Evolutionary conservation across 1,139 yeast species (phyloP).

Genomic region (Sugiyamaella xylanicola): DNA sequence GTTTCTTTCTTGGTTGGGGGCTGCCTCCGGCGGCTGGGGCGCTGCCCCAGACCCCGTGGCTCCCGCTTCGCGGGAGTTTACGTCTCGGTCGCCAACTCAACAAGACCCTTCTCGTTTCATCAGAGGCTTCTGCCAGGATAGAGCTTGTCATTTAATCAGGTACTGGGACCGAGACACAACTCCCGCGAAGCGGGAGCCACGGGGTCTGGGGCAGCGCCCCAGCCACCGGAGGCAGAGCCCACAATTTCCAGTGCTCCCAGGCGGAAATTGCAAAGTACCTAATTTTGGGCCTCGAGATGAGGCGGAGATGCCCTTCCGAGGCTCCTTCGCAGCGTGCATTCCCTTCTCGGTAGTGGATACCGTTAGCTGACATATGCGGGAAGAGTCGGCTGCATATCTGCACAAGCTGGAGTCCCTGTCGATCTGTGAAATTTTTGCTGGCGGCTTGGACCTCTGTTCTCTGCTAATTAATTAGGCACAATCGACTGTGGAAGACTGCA

Average conservation of each 20-base stretch:
- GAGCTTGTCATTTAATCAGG: too few species aligned
- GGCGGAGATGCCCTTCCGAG: not conserved
- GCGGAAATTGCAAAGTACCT: not conserved
- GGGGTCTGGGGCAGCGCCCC: not conserved
- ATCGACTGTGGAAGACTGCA: too few species aligned
- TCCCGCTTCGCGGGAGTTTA: not conserved
- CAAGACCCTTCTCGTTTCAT: too few species aligned
- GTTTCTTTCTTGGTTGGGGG: constrained; percentile 6
- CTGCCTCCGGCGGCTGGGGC: constrained; percentile 15
- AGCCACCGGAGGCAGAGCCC: not conserved
- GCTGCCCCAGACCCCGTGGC: constrained; percentile 6
- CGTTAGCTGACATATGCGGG: constrained; percentile 5
- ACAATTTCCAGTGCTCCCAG: too few species aligned
- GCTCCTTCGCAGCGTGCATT: not conserved
- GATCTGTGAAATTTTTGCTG: constrained; percentile 2
- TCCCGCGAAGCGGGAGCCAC: not conserved
- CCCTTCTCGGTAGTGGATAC: not conserved
- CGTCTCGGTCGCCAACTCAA: too few species aligned
- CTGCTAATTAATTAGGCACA: too few species aligned
- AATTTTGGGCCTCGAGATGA: not conserved
- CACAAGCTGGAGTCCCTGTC: constrained; percentile 1
- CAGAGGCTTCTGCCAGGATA: too few species aligned
- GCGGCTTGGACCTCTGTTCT: not conserved
- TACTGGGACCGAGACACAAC: not conserved
- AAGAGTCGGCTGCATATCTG: not conserved